Percentiles rank a stretch among this genome's conserved stretches.
Conservation (phyloP, 2,329 filamentous ascomycete species). For the Aspergillus tubingensis region DNA sequence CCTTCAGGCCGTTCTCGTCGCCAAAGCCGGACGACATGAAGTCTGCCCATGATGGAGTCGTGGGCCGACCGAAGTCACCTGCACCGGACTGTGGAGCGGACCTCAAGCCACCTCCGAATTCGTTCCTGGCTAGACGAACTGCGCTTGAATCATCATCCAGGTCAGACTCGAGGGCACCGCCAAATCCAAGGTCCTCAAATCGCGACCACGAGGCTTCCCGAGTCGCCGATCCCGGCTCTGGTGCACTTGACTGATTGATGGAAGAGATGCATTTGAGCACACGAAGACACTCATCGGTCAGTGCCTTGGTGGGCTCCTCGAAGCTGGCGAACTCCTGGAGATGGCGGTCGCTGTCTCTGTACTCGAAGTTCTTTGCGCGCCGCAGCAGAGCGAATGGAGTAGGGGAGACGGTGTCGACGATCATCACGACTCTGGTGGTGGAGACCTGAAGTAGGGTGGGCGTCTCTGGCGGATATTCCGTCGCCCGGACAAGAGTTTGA, state of each 20-base stretch:
- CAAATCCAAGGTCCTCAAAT: constrained; percentile 93
- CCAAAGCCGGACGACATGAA: constrained; percentile 92
- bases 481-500: constrained; percentile 85
- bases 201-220: constrained; percentile 92
- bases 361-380: constrained; percentile 92
- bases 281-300: constrained; percentile 91
- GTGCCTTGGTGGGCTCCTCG: constrained; percentile 80
- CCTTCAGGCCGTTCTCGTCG: constrained; percentile 68
- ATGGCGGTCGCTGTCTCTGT: constrained; percentile 82
- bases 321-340: constrained; percentile 83
- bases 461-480: constrained; percentile 85
- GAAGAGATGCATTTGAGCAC: constrained; percentile 87
- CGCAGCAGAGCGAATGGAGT: constrained; percentile 90
- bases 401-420: constrained; percentile 90
- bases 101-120: constrained; percentile 57
- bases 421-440: constrained; percentile 92
- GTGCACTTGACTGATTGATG: constrained; percentile 80
- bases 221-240: constrained; percentile 69
- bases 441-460: constrained; percentile 74
- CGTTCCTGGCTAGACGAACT: constrained; percentile 34
- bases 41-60: constrained; percentile 96
- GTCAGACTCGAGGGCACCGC: constrained; percentile 69
- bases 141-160: constrained; percentile 59
- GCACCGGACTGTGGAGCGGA: constrained; percentile 67
- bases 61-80: constrained; percentile 74